Evolutionary conservation across 192 early-diverging fungal genomes (phyloP), one percentile per base, ranked within the genome.

Genomic region (Backusella luteola): DNA sequence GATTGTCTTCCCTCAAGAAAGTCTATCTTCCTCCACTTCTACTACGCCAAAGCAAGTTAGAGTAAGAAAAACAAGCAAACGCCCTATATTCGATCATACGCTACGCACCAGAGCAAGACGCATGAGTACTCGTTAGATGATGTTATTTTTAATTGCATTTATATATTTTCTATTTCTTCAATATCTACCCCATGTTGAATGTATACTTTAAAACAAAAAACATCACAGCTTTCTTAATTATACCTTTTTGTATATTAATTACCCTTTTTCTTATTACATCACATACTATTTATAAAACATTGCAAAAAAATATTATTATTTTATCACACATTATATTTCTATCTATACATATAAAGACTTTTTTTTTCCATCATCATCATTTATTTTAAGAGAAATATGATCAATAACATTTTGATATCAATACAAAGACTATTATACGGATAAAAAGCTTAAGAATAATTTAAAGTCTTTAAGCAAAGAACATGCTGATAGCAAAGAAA

Each of bases 51-150:
- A 72, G 39, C n/a, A 66, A 2, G 59, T 78, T 34, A 35, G 77
- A 19, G 19, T 71, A n/a, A 73, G 77, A 29, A 78, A 78, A 36
- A 78, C 77, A 7, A 78, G 77, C 23, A 78, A 78, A 39, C 44
- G 77, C 2, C 72, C 72, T 0, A 73, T 78, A 41, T 78, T 78
- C 73, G 77, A 78, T 67, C 77, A 71, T 38, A 67, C 41, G 4
- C 11, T 77, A 34, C 32, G 76, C 35, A 26, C n/a, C 8, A 63
- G 74, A 66, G 74, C 59, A 32, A 75, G 74, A 67, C 35, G 74
- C 34, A 39, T 75, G 42, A 75, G 70, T 71, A 49, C 70, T 32
- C 41, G 70, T 46, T 71, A 71, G 44, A 49, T 63, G 26, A 12
- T 29, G 11, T 29, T 63, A 12, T 63, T 11, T 63, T 29, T 63